Base-by-base conservation (phyloP, 1,284 basidiomycete species). In the Pseudozyma flocculosa region DNA sequence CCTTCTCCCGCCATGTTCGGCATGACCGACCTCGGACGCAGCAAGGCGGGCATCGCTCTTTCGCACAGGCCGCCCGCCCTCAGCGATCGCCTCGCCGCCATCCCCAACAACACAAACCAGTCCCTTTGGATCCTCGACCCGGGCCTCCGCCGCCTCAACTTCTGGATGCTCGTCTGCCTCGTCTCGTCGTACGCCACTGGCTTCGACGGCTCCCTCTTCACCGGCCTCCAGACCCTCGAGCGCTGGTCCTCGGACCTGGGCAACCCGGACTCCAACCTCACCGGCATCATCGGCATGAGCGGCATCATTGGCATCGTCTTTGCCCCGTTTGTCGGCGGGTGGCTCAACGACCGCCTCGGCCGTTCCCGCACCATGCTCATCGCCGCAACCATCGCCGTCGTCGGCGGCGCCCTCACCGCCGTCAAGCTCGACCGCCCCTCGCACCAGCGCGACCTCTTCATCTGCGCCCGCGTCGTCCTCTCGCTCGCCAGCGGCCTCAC, bases 201-300 rank as follows among this genome's bases (percentile, higher is more conserved):
- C 15, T 53, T 49, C 39, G 50, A 53, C 34, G 50, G 50, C 21
- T 21, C 24, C 23, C 39, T 53, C 15, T 43, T 53, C 38, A 47
- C 21, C 19, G 50, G 50, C 34, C 50, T 53, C 29, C 42, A 22
- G 2, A 48, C 50, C 18, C 21, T 53, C 9, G 5, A 11, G 19
- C 19, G 11, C 14, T 53, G 34, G 37, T 43, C 32, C 21, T 2
- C 18, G n/a, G 50, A 40, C 19, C n/a, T 53, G n/a, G 45, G 19
- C 15, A 15, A 17, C 18, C 38, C 45, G 4, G 18, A 32, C 18
- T n/a, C 29, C 21, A 37, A 24, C 18, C 19, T 36, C 10, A 15
- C 41, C 19, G 50, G 50, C 30, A 10, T 48, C 19, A 13, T 53
- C n/a, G 39, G 39, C 13, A 29, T 26, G 7, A 13, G 21, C 24